A percentile compares a stretch with the other conserved stretches of the same genome.
Conservation (phyloP, 805 yeast genomes). For the Ogataea salicorniae region DNA sequence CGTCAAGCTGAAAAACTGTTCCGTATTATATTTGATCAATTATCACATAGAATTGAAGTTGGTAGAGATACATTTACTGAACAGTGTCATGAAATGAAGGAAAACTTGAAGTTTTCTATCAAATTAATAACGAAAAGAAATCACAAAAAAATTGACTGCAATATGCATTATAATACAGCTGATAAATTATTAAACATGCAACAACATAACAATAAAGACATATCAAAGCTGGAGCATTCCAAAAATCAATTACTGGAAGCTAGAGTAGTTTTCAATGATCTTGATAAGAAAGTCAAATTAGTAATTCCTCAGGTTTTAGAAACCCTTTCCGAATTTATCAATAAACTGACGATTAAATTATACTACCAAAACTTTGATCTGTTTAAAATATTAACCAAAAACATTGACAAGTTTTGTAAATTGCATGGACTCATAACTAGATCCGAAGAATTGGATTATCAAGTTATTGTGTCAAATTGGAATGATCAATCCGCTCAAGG, state of each 20-base stretch:
- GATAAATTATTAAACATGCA: constrained; percentile 35
- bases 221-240: constrained; percentile 28
- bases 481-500: constrained; percentile 31
- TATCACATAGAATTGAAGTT: constrained; percentile 18
- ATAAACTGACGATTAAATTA: constrained; percentile 34
- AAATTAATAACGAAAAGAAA: constrained; percentile 41
- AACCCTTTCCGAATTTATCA: constrained; percentile 45
- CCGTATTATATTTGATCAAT: constrained; percentile 19
- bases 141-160: constrained; percentile 38
- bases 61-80: constrained; percentile 28
- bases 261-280: constrained; percentile 28
- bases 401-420: constrained; percentile 24
- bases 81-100: constrained; percentile 36
- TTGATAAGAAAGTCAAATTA: constrained; percentile 36
- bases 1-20: constrained; percentile 25
- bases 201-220: constrained; percentile 35
- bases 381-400: constrained; percentile 28
- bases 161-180: constrained; percentile 33
- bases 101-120: constrained; percentile 31
- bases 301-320: constrained; percentile 43
- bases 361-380: constrained; percentile 36
- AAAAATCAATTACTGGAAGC: constrained; percentile 30
- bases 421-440: constrained; percentile 29
- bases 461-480: constrained; percentile 36
- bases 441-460: constrained; percentile 21